Percentiles rank a stretch among this genome's conserved stretches.
Evolutionary conservation across 2,329 filamentous ascomycete genomes (phyloP).

Genomic region (Sarocladium brachiariae): DNA sequence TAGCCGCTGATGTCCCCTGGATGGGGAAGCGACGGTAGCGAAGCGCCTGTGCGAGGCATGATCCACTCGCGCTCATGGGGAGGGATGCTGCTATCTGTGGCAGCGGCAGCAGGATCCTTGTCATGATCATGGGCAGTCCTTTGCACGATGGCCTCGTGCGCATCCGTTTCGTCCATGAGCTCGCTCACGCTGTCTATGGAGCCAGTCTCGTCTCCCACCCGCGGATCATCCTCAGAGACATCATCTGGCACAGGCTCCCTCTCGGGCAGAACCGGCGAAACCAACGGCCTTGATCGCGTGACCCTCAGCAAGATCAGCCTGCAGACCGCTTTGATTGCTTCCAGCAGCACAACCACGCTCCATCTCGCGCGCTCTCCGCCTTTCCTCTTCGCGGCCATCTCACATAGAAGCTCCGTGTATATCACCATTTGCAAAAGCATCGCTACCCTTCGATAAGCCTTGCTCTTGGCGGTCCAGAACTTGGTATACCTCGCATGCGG

Average conservation of each 20-base stretch:
- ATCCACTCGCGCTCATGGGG: slow-evolving; percentile 61
- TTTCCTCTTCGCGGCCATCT: slow-evolving; percentile 88
- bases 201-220: slow-evolving; percentile 31
- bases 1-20: slow-evolving; percentile 79
- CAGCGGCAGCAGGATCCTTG: background rate
- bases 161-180: slow-evolving; percentile 33
- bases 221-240: slow-evolving; percentile 36
- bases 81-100: slow-evolving; percentile 1
- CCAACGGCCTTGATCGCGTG: slow-evolving; percentile 74
- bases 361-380: slow-evolving; percentile 75
- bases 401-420: slow-evolving; percentile 93
- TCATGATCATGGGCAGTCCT: background rate
- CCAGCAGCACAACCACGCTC: slow-evolving; percentile 79
- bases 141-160: background rate
- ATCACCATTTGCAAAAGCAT: slow-evolving; percentile 81
- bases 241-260: slow-evolving; percentile 67
- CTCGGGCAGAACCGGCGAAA: slow-evolving; percentile 80
- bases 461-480: slow-evolving; percentile 56
- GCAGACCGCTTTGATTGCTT: slow-evolving; percentile 81
- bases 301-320: slow-evolving; percentile 72
- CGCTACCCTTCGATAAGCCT: slow-evolving; percentile 74
- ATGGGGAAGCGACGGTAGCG: slow-evolving; percentile 74
- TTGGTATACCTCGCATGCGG: slow-evolving; percentile 60
- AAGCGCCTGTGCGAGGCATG: slow-evolving; percentile 91
- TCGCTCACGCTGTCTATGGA: slow-evolving; percentile 33